Percentiles rank a stretch among this genome's conserved stretches.
Conservation (phyloP, 140 eudicot species). For the Senecio squalidus region DNA sequence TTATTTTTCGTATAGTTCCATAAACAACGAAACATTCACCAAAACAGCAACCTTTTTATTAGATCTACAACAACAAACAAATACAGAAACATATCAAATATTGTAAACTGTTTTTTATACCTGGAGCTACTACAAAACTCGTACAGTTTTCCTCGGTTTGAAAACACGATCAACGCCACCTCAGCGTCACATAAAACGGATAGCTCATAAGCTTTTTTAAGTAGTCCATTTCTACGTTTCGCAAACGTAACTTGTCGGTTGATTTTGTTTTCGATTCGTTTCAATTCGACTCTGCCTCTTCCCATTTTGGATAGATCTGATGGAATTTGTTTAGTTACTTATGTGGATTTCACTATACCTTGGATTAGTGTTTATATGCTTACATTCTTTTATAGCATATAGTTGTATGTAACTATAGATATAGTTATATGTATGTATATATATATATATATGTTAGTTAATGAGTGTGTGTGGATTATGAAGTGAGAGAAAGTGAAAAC, state of each 20-base stretch:
- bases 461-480: background rate
- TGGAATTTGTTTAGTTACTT: background rate
- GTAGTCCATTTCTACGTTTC: slow-evolving; percentile 69
- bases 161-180: slow-evolving; percentile 84
- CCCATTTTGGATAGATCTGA: slow-evolving; percentile 43
- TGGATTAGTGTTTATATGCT: slow-evolving; percentile 27
- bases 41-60: slow-evolving; percentile 36
- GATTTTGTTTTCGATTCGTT: slow-evolving; percentile 88
- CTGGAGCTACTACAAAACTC: slow-evolving; percentile 90
- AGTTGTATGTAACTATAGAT: slow-evolving; percentile 6
- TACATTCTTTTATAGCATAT: background rate
- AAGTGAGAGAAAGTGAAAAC: slow-evolving; percentile 19
- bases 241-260: slow-evolving; percentile 87
- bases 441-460: background rate
- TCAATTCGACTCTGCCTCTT: slow-evolving; percentile 86
- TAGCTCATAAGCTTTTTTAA: slow-evolving; percentile 91
- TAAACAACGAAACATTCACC: slow-evolving; percentile 58
- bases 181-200: slow-evolving; percentile 86
- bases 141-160: slow-evolving; percentile 78
- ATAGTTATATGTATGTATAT: background rate
- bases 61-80: slow-evolving; percentile 29
- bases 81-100: background rate
- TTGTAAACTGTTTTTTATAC: too few relatives aligned
- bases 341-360: slow-evolving; percentile 19
- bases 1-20: slow-evolving; percentile 63